These are phyloP conservation scores for Filosporella fistucella DNA, from an alignment of 495 filamentous ascomycete genomes.

Conservation along the genomic window DNA sequence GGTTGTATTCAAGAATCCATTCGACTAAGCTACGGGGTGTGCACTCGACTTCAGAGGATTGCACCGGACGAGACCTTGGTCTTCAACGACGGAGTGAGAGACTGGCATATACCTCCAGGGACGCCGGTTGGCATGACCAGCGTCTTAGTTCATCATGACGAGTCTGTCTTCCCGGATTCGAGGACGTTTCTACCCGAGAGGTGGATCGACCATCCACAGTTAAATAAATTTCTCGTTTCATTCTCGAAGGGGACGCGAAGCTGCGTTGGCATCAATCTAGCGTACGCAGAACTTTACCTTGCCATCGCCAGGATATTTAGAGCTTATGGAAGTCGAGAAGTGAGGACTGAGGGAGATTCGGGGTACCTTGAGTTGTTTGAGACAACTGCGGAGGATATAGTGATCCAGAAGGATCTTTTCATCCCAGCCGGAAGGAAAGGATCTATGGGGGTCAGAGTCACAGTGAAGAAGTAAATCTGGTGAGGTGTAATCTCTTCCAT, in stretches of 20 bases:
- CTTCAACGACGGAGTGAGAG: conserved; percentile 17
- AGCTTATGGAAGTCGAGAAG: conserved; percentile 16
- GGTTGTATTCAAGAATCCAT: conserved; percentile 38
- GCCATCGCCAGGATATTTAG: conserved; percentile 29
- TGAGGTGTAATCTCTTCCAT: no score
- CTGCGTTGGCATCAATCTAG: conserved; percentile 49
- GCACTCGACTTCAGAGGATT: conserved; percentile 27
- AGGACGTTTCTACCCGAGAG: conserved; percentile 42
- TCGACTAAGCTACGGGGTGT: conserved; percentile 36
- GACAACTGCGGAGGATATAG: neutral
- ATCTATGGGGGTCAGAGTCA: neutral
- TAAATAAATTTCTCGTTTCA: conserved; percentile 38
- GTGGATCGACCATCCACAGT: conserved; percentile 31
- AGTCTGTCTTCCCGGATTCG: conserved; percentile 41
- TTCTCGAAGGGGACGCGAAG: conserved; percentile 43
- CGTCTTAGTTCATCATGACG: conserved; percentile 40
- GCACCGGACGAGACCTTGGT: conserved; percentile 23
- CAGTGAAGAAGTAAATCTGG: no score
- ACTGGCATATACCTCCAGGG: conserved; percentile 26
- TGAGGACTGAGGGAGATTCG: neutral
- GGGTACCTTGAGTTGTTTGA: neutral
- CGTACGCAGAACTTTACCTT: conserved; percentile 38
- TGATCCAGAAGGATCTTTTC: neutral
- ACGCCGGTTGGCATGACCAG: conserved; percentile 43
- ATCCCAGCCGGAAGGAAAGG: neutral